Evolutionary conservation across 306 rosid genomes (phyloP).

Genomic region (Gastrolobium bilobum): DNA sequence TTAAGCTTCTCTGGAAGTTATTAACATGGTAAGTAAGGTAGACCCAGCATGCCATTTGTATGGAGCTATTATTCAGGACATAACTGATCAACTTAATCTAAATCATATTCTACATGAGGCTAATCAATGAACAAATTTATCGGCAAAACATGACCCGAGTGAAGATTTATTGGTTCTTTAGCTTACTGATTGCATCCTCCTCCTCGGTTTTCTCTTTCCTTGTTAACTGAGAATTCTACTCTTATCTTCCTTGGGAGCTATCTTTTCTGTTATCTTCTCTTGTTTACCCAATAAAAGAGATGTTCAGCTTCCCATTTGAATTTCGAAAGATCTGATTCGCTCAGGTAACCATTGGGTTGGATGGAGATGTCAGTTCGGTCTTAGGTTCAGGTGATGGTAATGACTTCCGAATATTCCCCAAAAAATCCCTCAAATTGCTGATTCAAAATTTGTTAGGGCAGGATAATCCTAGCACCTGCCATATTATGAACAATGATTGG

Average conservation of each 20-base stretch:
- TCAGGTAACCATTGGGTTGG: background rate
- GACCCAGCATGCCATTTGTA: background rate
- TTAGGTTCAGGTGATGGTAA: conserved; percentile 20
- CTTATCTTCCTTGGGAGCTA: background rate
- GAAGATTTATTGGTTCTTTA: background rate
- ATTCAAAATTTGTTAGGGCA: background rate
- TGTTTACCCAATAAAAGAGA: background rate
- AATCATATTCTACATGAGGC: background rate
- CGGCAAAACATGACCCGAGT: conserved; percentile 2
- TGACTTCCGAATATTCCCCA: background rate
- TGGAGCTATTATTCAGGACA: too few species aligned
- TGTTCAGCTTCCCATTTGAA: background rate
- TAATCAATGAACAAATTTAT: background rate
- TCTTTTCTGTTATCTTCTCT: background rate
- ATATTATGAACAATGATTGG: conserved; percentile 9
- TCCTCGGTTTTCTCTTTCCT: background rate
- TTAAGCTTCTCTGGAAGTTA: background rate
- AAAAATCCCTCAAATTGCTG: background rate
- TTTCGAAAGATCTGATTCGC: conserved; percentile 1
- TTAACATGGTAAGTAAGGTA: conserved; percentile 13
- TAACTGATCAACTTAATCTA: background rate
- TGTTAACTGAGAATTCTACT: background rate
- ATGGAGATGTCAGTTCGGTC: conserved; percentile 11
- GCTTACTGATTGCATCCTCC: background rate
- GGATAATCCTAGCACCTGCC: background rate